Evolutionary conservation across 495 filamentous ascomycete species (phyloP).

Genomic region (Xylaria longipes): DNA sequence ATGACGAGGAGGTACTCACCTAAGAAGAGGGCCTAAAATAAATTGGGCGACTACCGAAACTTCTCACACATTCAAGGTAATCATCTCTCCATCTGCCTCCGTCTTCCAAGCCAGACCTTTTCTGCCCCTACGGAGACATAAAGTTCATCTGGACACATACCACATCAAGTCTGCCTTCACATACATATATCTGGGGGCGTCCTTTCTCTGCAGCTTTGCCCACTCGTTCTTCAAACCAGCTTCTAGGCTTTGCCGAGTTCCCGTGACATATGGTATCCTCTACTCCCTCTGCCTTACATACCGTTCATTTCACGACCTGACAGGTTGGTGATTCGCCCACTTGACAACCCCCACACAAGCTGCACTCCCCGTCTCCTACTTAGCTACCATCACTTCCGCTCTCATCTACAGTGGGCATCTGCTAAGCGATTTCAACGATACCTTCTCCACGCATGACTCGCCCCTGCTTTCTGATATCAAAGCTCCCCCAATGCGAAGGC

Average conservation of each 20-base stretch:
- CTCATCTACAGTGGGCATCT: neutral
- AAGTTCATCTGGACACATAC: neutral
- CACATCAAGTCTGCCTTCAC: neutral
- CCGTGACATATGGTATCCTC: neutral
- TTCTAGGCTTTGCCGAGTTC: neutral
- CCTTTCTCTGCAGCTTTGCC: neutral
- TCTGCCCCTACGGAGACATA: neutral
- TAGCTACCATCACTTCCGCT: neutral
- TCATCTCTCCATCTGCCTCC: neutral
- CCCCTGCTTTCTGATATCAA: neutral
- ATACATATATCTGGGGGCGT: neutral
- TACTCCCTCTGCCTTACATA: neutral
- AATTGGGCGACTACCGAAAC: neutral
- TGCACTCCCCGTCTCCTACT: neutral
- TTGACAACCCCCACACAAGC: neutral
- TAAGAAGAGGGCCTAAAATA: neutral
- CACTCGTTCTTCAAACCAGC: neutral
- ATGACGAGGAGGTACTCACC: neutral
- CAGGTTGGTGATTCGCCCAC: neutral
- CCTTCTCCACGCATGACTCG: neutral
- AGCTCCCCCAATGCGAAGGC: neutral
- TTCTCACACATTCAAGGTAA: neutral
- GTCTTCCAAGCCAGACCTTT: neutral
- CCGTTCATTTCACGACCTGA: neutral
- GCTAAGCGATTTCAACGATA: neutral